Base-by-base conservation (phyloP, 2,329 filamentous ascomycete species). In the Trichoderma semiorbis region DNA sequence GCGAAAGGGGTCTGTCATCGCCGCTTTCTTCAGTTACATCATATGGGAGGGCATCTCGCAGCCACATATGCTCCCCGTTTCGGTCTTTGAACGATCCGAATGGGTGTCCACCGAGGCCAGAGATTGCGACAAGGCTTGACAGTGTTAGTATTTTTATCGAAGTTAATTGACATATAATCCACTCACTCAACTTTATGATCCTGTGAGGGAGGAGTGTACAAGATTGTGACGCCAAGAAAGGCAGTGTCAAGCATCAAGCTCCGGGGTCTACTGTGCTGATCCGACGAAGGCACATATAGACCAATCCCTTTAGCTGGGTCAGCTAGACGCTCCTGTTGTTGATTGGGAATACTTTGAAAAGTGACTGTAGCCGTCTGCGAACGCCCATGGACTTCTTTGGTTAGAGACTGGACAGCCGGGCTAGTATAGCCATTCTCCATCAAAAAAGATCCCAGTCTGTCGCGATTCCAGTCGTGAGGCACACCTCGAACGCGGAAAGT, bases 171-270 rank as follows among this genome's bases (percentile, higher is more conserved):
- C 3, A 4, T 16, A 32, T 5, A 1, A 7, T 4, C 2, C 30
- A 61, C 66, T 69, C 11, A 69, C 66, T 69, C 66, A 3, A 69
- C 26, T n/a, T n/a, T 34, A 10, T 69, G 66, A 16, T 69, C n/a
- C 7, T 34, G 8, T 5, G 1, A 6, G 5, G 18, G n/a, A 11
- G 66, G 66, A 5, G 12, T 1, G 26, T 47, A 50, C 1, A 69
- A 26, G 1, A 26, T 61, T 24, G 66, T 69, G 18, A 61, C 47
- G 18, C 66, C 55, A 5, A 34, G 1, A 50, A 69, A 69, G 2
- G n/a, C 55, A 47, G 12, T 12, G 24, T 69, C 66, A n/a, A 43
- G 39, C 18, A 43, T 43, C 39, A 43, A n/a, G 18, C 39, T 43
- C 39, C 39, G 39, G 0, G 39, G 39, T 3, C 39, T 43, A n/a